Base-by-base conservation (phyloP, 2,329 filamentous ascomycete genomes). In the Fusarium compactum region DNA sequence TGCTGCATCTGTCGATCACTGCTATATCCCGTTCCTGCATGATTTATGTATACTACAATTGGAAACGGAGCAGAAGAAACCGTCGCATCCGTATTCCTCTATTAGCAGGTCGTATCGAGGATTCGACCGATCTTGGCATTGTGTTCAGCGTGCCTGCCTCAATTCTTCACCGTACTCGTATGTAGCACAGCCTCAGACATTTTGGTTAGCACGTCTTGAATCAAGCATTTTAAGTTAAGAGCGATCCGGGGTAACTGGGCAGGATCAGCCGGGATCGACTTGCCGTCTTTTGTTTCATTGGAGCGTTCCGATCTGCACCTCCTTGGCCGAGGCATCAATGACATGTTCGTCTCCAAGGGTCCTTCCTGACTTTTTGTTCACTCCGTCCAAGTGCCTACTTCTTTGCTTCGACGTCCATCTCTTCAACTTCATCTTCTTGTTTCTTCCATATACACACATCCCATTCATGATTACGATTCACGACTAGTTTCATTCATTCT, bases 281-380 rank as follows among this genome's bases (percentile, higher is more conserved):
- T 38, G 15, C 47, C 44, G 43, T 29, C 56, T 43, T n/a, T 30
- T 15, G 22, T 52, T 41, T 61, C 16, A 63, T 63, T 63, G 60
- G 57, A 61, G 40, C 27, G 16, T 34, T 41, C 9, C 14, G 24
- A 18, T 43, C 34, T 62, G 48, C 57, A 44, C 38, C 43, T 48
- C 55, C 60, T 63, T 61, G 56, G 56, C 47, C 34, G 44, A 41
- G 47, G 48, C 32, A 59, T 60, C 47, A 20, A 63, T 61, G 47
- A 48, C 55, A 59, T 47, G 56, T 32, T 20, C 34, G 46, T 30
- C 40, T 30, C 51, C 52, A 30, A 53, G 41, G 46, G 24, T 44
- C 56, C 54, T 62, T 59, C 41, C 41, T 29, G 46, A 58, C 20
- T 46, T 47, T 22, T 30, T 24, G n/a, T 41, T 54, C 40, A n/a